Evolutionary conservation across 1,284 basidiomycete genomes (phyloP).

Genomic region (Microbotryum intermedium): DNA sequence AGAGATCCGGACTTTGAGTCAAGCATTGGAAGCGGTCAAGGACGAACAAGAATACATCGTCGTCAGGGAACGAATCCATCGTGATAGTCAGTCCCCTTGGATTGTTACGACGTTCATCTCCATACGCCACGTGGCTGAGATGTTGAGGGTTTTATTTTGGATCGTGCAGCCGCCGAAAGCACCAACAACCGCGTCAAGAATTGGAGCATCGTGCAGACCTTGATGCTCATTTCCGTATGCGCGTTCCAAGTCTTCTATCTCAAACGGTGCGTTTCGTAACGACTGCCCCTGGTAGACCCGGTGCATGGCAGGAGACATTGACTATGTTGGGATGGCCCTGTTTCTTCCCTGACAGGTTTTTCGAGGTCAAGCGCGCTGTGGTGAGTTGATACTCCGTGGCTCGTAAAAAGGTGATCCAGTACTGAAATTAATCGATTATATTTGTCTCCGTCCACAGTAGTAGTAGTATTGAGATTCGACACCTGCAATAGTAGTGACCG

Average conservation of each 20-base stretch:
- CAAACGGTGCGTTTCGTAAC: constrained; percentile 11
- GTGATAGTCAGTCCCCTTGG: constrained; percentile 55
- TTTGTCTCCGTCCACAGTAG: too few relatives aligned
- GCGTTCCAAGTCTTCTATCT: constrained; percentile 98
- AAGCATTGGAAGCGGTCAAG: constrained; percentile 79
- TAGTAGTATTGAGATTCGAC: too few relatives aligned
- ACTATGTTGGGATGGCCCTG: not conserved
- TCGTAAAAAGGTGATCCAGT: too few relatives aligned
- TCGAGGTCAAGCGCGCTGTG: constrained; percentile 29
- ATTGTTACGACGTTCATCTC: not conserved
- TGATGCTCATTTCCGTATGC: constrained; percentile 80
- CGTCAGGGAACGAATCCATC: constrained; percentile 81
- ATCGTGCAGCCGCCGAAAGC: constrained; percentile 41
- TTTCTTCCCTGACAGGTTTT: constrained; percentile 12
- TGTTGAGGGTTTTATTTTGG: not conserved
- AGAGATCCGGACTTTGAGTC: constrained; percentile 82
- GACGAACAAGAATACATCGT: constrained; percentile 99
- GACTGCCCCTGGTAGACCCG: not conserved
- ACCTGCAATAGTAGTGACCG: not conserved
- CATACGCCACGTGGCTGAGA: not conserved
- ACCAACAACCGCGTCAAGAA: constrained; percentile 90
- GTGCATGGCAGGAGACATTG: not conserved
- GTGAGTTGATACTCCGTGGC: too few relatives aligned
- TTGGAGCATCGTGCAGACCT: constrained; percentile 90
- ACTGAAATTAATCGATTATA: too few relatives aligned